Percentiles rank a stretch among this genome's conserved stretches.
These are phyloP conservation scores for Melanomma pulvis-pyrius DNA, from an alignment of 495 filamentous ascomycete species.

Conservation along the genomic window DNA sequence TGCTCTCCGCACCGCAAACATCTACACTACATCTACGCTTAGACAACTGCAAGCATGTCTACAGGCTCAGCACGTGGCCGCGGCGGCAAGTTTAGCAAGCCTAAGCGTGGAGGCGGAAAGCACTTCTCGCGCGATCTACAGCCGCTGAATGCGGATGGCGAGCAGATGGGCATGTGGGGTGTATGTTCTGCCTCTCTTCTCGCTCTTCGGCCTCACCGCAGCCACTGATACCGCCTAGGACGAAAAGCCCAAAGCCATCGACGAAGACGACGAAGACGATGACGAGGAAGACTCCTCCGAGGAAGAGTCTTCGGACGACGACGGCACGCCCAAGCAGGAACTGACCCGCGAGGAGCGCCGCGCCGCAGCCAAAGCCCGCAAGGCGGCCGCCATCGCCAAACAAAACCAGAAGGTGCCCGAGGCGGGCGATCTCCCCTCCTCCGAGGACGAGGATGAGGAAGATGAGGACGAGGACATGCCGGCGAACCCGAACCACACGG, in stretches of 20 bases:
- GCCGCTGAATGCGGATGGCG: conserved; percentile 84
- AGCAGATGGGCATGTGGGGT: conserved; percentile 74
- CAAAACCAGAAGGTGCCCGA: conserved; percentile 64
- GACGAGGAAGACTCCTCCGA: conserved; percentile 51
- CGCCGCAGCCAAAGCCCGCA: conserved; percentile 85
- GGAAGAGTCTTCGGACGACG: conserved; percentile 41
- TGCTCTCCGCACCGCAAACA: background rate
- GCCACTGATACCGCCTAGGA: conserved; percentile 48
- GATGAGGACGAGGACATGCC: conserved; percentile 67
- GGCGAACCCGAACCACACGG: conserved; percentile 87
- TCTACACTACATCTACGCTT: background rate
- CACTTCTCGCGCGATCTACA: conserved; percentile 88
- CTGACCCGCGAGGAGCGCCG: conserved; percentile 86
- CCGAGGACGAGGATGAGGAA: conserved; percentile 61
- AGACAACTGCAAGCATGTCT: conserved; percentile 56
- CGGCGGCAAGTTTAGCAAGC: conserved; percentile 93
- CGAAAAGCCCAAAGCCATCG: conserved; percentile 47
- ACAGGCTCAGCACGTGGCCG: conserved; percentile 63
- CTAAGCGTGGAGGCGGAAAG: conserved; percentile 92
- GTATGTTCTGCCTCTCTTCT: conserved; percentile 49
- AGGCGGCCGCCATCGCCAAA: conserved; percentile 80
- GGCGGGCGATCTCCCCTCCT: conserved; percentile 81
- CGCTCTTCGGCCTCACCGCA: conserved; percentile 3
- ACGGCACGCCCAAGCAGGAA: conserved; percentile 48
- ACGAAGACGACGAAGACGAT: conserved; percentile 48